Base-by-base conservation (phyloP, 2,329 filamentous ascomycete genomes). In the Hypoxylon sp. region DNA sequence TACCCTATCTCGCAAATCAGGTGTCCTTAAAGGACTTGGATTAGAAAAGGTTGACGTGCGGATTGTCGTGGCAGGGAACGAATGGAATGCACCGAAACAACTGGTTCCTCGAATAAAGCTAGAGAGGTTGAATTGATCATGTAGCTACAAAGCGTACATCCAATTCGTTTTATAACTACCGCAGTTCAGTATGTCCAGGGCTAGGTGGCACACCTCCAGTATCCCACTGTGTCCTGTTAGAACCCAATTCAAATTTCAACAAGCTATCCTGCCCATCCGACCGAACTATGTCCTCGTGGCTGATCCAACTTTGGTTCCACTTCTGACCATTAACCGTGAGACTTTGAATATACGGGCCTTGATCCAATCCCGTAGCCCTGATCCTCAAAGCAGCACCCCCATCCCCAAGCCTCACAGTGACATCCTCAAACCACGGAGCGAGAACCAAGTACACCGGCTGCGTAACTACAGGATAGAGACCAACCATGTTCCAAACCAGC, bases 401-500 rank as follows among this genome's bases (percentile, higher is more conserved):
- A 1, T 73, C 73, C 3, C 75, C 76, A 3, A 84, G 69, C 9
- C 71, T 68, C 43, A 85, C 75, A 15, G 69, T 77, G 46, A 81
- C 69, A 2, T 75, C 68, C 3, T 69, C 71, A 51, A 82, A 79
- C 68, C 75, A 77, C 0, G 78, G 76, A 5, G 75, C 72, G 1
- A 75, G 68, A n/a, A 83, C 69, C 1, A 82, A 66, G 57, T 82
- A 83, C 0, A 78, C 78, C 0, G 79, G 78, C 62, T 84, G 80
- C 0, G 79, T 80, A 0, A 80, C 81, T 23, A 84, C 72, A 0
- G 81, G 80, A 20, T 82, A 82, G 5, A 82, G 60, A 3, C 79
- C 78, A 17, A 82, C 71, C 74, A 81, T 79, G 47, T 78, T 75
- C 75, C 81, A 83, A 13, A 81, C 65, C 3, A 81, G 67, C 74